These are phyloP conservation scores for Trapa bicornis DNA, from an alignment of 345 rosid species.

Conservation along the genomic window DNA sequence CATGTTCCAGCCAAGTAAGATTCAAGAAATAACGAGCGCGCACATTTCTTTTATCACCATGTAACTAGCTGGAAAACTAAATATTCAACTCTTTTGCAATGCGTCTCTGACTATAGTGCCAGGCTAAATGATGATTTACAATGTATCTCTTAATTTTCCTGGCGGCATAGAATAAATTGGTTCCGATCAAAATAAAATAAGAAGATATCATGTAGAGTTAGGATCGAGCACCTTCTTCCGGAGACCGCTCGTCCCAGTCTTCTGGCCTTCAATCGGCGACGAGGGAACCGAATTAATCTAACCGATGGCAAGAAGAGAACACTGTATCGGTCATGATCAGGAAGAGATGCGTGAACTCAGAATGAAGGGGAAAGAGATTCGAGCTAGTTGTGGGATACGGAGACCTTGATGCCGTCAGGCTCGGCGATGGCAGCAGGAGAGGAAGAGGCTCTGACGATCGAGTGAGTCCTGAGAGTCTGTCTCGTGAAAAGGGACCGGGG, in stretches of 20 bases:
- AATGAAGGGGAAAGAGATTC: background rate
- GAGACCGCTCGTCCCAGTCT: slow-evolving; percentile 78
- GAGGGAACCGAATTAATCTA: slow-evolving; percentile 59
- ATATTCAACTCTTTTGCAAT: background rate
- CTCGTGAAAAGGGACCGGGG: slow-evolving; percentile 15
- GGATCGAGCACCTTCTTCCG: slow-evolving; percentile 52
- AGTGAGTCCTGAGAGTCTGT: slow-evolving; percentile 19
- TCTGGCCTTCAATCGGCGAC: slow-evolving; percentile 72
- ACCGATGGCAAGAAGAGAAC: slow-evolving; percentile 4
- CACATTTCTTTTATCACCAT: background rate
- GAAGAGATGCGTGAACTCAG: background rate
- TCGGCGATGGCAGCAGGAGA: slow-evolving; percentile 52
- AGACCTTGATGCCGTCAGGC: slow-evolving; percentile 66
- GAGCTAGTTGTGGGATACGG: background rate
- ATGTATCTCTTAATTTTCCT: background rate
- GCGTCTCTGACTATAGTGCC: background rate
- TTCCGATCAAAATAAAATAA: background rate
- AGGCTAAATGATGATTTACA: background rate
- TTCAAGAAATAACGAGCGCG: background rate
- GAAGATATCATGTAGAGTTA: background rate
- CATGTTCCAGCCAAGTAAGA: background rate
- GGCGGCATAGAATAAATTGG: background rate
- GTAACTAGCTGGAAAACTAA: background rate
- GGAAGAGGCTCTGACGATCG: slow-evolving; percentile 22
- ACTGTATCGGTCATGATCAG: background rate